Conservation (phyloP, 2,329 filamentous ascomycete species). For the Aureobasidium sp. region DNA sequence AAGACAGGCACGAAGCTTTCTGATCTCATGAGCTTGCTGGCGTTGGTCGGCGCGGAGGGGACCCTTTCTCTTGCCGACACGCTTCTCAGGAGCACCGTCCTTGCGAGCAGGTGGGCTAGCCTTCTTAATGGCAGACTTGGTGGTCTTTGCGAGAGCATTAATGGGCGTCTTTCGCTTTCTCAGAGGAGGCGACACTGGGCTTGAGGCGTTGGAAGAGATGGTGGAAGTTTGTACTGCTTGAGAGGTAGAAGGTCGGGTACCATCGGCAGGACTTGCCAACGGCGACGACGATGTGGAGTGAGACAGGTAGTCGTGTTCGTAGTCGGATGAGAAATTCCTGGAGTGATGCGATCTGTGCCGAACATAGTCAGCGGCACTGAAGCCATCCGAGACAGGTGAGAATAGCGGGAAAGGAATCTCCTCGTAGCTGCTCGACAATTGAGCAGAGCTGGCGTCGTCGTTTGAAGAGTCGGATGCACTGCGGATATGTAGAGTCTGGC, state of each 20-base stretch:
- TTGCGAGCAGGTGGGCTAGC: constrained; percentile 60
- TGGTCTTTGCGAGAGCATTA: constrained; percentile 49
- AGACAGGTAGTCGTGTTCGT: constrained; percentile 25
- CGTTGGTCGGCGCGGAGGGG: constrained; percentile 87
- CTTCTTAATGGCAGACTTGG: constrained; percentile 78
- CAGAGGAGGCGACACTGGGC: constrained; percentile 46
- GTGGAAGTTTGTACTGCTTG: constrained; percentile 42
- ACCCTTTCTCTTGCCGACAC: constrained; percentile 80
- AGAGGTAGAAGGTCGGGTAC: constrained; percentile 22
- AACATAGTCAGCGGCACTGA: constrained; percentile 51
- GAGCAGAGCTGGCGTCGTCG: constrained; percentile 47
- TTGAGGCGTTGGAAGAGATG: constrained; percentile 49
- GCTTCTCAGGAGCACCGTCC: constrained; percentile 72
- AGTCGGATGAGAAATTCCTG: constrained; percentile 19
- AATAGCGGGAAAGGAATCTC: constrained; percentile 69
- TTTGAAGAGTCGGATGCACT: constrained; percentile 78
- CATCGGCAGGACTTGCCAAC: constrained; percentile 21
- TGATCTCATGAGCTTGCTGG: constrained; percentile 93
- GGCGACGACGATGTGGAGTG: constrained; percentile 20
- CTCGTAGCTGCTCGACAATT: constrained; percentile 68
- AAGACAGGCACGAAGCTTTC: constrained; percentile 86
- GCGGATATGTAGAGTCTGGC: constrained; percentile 79
- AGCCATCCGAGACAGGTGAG: constrained; percentile 68
- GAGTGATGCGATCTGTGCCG: constrained; percentile 26
- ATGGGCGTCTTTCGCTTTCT: constrained; percentile 56